Conservation (phyloP, 371 early-diverging fungal genomes). For the Pancytospora epiphaga region DNA sequence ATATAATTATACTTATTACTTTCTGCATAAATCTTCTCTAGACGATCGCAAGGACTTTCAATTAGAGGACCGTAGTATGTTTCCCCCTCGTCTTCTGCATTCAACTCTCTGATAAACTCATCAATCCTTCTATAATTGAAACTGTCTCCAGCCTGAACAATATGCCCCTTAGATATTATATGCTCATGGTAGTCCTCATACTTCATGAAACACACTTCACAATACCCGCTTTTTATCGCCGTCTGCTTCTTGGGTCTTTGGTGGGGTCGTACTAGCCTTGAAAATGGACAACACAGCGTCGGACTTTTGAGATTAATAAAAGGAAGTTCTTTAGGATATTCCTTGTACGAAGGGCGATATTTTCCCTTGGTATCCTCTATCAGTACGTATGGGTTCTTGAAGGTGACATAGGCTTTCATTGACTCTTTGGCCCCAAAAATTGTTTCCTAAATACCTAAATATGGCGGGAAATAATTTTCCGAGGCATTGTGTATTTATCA, state of each 20-base stretch:
- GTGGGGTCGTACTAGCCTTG: slow-evolving; percentile 9
- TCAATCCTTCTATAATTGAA: slow-evolving; percentile 54
- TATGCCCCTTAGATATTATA: slow-evolving; percentile 42
- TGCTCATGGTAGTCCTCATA: slow-evolving; percentile 55
- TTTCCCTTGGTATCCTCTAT: slow-evolving; percentile 56
- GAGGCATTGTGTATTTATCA: too few relatives aligned
- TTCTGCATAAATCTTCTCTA: neutral
- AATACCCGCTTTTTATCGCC: slow-evolving; percentile 45
- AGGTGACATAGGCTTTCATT: slow-evolving; percentile 55
- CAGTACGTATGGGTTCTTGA: slow-evolving; percentile 58
- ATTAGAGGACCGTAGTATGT: neutral
- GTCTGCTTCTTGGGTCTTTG: slow-evolving; percentile 17
- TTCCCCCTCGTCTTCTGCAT: neutral
- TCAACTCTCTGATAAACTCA: slow-evolving; percentile 29
- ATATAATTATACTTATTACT: neutral
- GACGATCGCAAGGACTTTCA: neutral
- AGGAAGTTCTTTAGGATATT: slow-evolving; percentile 48
- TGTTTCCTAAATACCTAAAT: neutral
- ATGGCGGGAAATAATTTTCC: neutral
- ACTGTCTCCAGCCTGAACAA: slow-evolving; percentile 36
- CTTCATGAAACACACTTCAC: slow-evolving; percentile 57
- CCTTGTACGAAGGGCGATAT: slow-evolving; percentile 55
- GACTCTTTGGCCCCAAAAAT: neutral
- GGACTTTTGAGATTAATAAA: slow-evolving; percentile 32
- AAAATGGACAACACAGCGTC: slow-evolving; percentile 36